Base-by-base conservation (phyloP, 139 green algal genomes). In the Nannochloris sp. region DNA sequence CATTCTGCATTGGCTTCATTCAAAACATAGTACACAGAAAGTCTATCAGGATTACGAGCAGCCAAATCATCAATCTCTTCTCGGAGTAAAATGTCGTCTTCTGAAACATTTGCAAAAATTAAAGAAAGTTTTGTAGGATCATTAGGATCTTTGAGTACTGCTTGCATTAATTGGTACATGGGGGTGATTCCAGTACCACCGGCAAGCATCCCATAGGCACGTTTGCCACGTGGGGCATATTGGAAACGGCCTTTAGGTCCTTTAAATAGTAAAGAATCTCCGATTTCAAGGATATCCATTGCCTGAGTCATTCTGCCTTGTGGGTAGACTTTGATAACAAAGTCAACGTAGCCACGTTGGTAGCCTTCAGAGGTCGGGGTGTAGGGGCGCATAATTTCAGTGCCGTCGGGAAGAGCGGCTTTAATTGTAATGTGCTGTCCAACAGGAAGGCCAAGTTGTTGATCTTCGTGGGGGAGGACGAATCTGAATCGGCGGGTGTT, bases 131-230 rank as follows among this genome's bases (percentile, higher is more conserved):
- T 27, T 1, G 86, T 91, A 27, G 59, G 77, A 64, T 97, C 89
- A 30, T 82, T 51, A 1, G 81, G 65, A 61, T 95, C 83, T 54
- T 84, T 83, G 27, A 97, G 45, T 14, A 85, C 66, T 8, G 47
- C 53, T 15, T 68, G 35, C 0, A 38, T 44, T 10, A 89, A 61
- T 68, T 97, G 92, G 46, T 83, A 96, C 92, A 97, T 97, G 53
- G 92, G 92, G 0, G 92, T 97, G 46, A 98, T 89, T 19, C 92
- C 92, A 2, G 90, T 93, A 64, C 92, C 92, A n/a, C 92, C 92
- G 42, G 88, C 91, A 32, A 98, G 35, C 92, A 97, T 97, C 56
- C 92, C 88, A 23, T 92, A 78, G 27, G 74, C 60, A 19, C 70
- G 68, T 67, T 89, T 86, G 74, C 83, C 84, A 79, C 88, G 87